A percentile compares a stretch with the other conserved stretches of the same genome.
Evolutionary conservation across 331 rosid genomes (phyloP).

Genomic region (Stylosanthes scabra): DNA sequence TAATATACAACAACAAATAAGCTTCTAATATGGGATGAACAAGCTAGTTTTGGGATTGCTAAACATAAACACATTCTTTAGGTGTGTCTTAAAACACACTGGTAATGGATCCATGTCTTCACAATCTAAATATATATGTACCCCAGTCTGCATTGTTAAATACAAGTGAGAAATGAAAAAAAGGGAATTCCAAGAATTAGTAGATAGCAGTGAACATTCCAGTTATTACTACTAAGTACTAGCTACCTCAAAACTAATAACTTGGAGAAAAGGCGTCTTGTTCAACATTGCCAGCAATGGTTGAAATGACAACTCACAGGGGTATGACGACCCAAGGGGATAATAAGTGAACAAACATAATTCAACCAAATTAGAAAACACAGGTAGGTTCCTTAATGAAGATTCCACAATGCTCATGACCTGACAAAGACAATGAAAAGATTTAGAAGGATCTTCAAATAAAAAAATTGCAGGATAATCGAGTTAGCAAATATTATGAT

Average conservation of each 20-base stretch:
- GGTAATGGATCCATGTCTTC: not conserved
- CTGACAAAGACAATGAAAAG: slow-evolving; percentile 15
- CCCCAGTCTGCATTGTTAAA: slow-evolving; percentile 9
- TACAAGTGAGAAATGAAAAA: too few species aligned
- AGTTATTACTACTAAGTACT: not conserved
- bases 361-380: not conserved
- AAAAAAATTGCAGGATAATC: too few species aligned
- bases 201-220: not conserved
- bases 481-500: not conserved
- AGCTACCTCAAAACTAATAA: not conserved
- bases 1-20: too few species aligned
- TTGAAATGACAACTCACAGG: not conserved
- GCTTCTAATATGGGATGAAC: too few species aligned
- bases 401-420: not conserved
- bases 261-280: not conserved
- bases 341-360: not conserved
- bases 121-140: not conserved
- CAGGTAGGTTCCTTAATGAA: not conserved
- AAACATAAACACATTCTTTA: slow-evolving; percentile 3
- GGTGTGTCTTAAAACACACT: not conserved
- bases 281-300: slow-evolving; percentile 10
- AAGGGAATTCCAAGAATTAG: not conserved
- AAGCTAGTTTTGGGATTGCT: too few species aligned
- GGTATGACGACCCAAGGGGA: too few species aligned
- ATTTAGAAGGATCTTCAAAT: not conserved